These are phyloP conservation scores for Stenocarpella maydis DNA, from an alignment of 2,329 filamentous ascomycete genomes.

Conservation along the genomic window DNA sequence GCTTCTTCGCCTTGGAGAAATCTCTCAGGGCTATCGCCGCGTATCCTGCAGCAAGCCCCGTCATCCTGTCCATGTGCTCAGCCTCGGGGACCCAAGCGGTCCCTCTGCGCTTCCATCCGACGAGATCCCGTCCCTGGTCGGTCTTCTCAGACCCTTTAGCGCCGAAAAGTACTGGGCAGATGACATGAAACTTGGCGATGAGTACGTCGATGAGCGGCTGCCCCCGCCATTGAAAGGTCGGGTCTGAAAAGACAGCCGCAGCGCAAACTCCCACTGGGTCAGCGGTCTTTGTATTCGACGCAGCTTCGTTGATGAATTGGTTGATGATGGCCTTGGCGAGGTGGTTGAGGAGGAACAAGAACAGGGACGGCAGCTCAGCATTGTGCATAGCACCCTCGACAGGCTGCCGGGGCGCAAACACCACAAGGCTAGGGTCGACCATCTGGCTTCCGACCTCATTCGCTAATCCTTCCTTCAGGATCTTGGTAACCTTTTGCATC, in stretches of 20 bases:
- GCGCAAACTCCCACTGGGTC: constrained; percentile 77
- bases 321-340: constrained; percentile 73
- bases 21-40: constrained; percentile 84
- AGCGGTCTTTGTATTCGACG: constrained; percentile 66
- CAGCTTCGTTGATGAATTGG: constrained; percentile 71
- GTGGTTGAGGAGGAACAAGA: constrained; percentile 77
- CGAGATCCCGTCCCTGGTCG: constrained; percentile 67
- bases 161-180: constrained; percentile 87
- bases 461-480: constrained; percentile 60
- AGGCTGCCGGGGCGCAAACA: constrained; percentile 52
- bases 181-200: constrained; percentile 81
- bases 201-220: constrained; percentile 76
- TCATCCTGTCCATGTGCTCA: constrained; percentile 83
- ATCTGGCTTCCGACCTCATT: constrained; percentile 55
- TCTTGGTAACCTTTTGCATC: constrained; percentile 57
- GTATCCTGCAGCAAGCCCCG: constrained; percentile 83
- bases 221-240: constrained; percentile 70
- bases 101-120: constrained; percentile 77
- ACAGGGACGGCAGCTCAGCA: constrained; percentile 62
- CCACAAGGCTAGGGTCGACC: constrained; percentile 62
- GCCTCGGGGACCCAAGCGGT: constrained; percentile 72
- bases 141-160: constrained; percentile 80
- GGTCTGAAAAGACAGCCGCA: constrained; percentile 73
- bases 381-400: constrained; percentile 53
- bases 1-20: constrained; percentile 73